Evolutionary conservation across 164 flowering plant species (phyloP).

Genomic region (Tetracentron sinense): DNA sequence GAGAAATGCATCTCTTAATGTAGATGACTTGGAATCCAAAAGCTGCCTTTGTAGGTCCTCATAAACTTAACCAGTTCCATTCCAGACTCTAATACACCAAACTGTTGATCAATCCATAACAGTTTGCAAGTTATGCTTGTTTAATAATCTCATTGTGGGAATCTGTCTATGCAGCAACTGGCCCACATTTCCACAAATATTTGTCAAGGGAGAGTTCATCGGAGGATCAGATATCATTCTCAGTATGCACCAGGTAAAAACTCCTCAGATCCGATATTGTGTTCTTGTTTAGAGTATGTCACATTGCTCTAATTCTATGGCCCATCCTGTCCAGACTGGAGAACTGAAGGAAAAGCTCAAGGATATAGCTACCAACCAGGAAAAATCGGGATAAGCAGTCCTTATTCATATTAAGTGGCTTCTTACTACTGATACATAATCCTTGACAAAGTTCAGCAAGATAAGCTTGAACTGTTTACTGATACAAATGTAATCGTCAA

Average conservation of each 20-base stretch:
- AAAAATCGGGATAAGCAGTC: conserved; percentile 36
- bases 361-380: conserved; percentile 23
- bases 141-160: neutral
- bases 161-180: conserved; percentile 54
- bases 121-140: too few species aligned
- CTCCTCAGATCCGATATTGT: too few species aligned
- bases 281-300: neutral
- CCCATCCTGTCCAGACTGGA: conserved; percentile 41
- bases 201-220: conserved; percentile 88
- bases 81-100: neutral
- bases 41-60: too few species aligned
- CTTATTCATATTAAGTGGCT: too few species aligned
- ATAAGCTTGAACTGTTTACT: too few species aligned
- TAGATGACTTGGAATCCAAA: too few species aligned
- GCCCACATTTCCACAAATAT: conserved; percentile 96
- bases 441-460: too few species aligned
- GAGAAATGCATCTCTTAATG: too few species aligned
- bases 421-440: too few species aligned
- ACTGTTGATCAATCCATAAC: too few species aligned
- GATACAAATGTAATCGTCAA: too few species aligned
- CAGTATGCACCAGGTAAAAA: conserved; percentile 67
- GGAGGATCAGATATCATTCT: conserved; percentile 93
- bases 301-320: conserved; percentile 3
- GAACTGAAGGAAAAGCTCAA: conserved; percentile 72
- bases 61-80: too few species aligned